A percentile compares a stretch with the other conserved stretches of the same genome.
These are phyloP conservation scores for Sugiyamaella lignohabitans DNA, from an alignment of 805 yeast species.

Conservation along the genomic window DNA sequence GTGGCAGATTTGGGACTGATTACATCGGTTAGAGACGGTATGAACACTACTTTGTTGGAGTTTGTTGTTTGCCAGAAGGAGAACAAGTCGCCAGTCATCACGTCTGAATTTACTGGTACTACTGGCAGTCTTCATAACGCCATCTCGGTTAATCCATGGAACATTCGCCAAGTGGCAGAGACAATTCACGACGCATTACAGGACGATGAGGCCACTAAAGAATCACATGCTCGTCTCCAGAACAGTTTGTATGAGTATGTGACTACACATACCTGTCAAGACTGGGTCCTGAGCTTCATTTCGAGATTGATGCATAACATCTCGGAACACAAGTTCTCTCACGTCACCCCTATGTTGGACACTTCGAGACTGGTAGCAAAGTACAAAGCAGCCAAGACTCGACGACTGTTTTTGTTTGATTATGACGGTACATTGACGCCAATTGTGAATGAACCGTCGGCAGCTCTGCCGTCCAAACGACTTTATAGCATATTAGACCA, in stretches of 20 bases:
- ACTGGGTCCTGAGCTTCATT: slow-evolving; percentile 68
- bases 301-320: slow-evolving; percentile 35
- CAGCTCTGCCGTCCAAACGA: slow-evolving; percentile 86
- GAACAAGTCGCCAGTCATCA: slow-evolving; percentile 65
- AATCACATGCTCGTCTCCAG: slow-evolving; percentile 29
- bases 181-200: slow-evolving; percentile 64
- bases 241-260: slow-evolving; percentile 55
- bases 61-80: slow-evolving; percentile 72
- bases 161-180: slow-evolving; percentile 85
- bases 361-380: slow-evolving; percentile 54
- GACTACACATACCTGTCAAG: slow-evolving; percentile 63
- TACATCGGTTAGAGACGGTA: slow-evolving; percentile 90
- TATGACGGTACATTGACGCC: slow-evolving; percentile 98
- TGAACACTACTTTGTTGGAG: slow-evolving; percentile 92
- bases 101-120: slow-evolving; percentile 92
- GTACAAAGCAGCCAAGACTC: slow-evolving; percentile 48
- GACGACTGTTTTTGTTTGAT: slow-evolving; percentile 82
- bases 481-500: slow-evolving; percentile 52
- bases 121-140: slow-evolving; percentile 42
- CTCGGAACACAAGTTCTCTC: slow-evolving; percentile 37
- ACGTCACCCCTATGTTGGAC: slow-evolving; percentile 76
- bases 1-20: slow-evolving; percentile 87
- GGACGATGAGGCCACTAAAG: slow-evolving; percentile 37
- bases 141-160: slow-evolving; percentile 95
- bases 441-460: slow-evolving; percentile 94